Evolutionary conservation across 805 yeast species (phyloP), one percentile per base, ranked within the genome.

Genomic region (Wickerhamomyces bovis): DNA sequence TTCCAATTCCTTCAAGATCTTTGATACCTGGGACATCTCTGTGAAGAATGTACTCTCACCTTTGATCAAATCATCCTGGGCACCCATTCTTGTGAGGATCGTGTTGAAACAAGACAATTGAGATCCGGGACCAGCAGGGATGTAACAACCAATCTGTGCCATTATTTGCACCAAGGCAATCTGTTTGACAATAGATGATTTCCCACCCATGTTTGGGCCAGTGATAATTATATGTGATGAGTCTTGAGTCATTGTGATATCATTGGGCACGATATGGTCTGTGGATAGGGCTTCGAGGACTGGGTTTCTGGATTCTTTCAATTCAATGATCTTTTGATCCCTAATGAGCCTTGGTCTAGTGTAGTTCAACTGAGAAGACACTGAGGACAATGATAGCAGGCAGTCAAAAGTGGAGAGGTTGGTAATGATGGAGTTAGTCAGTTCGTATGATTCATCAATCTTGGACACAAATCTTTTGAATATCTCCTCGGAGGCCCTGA

Each of bases 161-260:
- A 89, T 75, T 43, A 89, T 68, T 3, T 92, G 83, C 48, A 89
- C 83, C 1, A 85, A 92, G 11, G 96, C 97, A 44, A 87, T 74
- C 57, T 89, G 95, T 53, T 96, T 75, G 42, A 89, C 89, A 63
- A 85, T 89, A 0, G 97, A 90, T 0, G 96, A 88, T 63, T 89
- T 89, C 60, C 97, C 97, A 51, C 97, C 97, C 97, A 89, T 89
- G 62, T 89, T 90, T 23, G 97, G 97, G 10, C 97, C 97, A 0
- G 97, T 90, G 31, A 94, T 89, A 16, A 94, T 84, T 11, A 80
- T 71, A 58, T 94, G 90, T 42, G 85, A 86, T 5, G 78, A 69
- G 3, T 62, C 58, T 11, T 71, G 76, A 44, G 78, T 75, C 35
- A 71, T 65, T 10, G 85, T 82, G 60, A 92, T 96, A 60, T 90